Conservation (phyloP, 345 rosid genomes). For the Reutealis trisperma region DNA sequence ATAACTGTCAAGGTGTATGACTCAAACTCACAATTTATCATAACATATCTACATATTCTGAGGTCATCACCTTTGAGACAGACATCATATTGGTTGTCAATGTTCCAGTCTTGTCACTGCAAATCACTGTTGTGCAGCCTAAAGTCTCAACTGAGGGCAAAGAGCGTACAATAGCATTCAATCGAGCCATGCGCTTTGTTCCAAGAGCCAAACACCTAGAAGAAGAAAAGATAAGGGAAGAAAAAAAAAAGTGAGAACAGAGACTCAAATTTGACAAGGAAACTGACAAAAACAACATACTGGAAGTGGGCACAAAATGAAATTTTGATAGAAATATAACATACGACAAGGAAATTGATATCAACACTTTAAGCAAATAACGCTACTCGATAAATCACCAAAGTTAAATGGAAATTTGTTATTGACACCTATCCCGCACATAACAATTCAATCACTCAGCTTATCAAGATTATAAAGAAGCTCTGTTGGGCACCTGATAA, state of each 20-base stretch:
- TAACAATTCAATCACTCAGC: not conserved
- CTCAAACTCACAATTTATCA: not conserved
- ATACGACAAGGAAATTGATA: not conserved
- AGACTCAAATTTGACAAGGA: constrained; percentile 9
- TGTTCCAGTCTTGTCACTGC: constrained; percentile 99
- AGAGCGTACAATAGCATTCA: constrained; percentile 96
- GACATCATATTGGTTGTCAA: constrained; percentile 99
- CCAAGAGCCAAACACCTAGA: constrained; percentile 98
- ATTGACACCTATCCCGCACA: not conserved
- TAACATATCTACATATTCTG: constrained; percentile 12
- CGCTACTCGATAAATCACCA: not conserved
- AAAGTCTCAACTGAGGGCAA: constrained; percentile 98
- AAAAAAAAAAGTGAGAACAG: not conserved
- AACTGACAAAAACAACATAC: not conserved
- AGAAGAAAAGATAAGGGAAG: not conserved
- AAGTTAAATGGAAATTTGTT: not conserved
- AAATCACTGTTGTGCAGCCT: constrained; percentile 98
- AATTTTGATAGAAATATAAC: not conserved
- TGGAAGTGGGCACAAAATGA: not conserved
- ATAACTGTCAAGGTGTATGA: not conserved
- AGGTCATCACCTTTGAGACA: constrained; percentile 75
- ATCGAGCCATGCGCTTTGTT: constrained; percentile 97
- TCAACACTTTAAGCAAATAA: not conserved
- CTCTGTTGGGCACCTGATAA: constrained; percentile 4
- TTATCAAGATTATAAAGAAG: not conserved